Evolutionary conservation across 1,284 basidiomycete genomes (phyloP).

Genomic region (Trametes polyzona): DNA sequence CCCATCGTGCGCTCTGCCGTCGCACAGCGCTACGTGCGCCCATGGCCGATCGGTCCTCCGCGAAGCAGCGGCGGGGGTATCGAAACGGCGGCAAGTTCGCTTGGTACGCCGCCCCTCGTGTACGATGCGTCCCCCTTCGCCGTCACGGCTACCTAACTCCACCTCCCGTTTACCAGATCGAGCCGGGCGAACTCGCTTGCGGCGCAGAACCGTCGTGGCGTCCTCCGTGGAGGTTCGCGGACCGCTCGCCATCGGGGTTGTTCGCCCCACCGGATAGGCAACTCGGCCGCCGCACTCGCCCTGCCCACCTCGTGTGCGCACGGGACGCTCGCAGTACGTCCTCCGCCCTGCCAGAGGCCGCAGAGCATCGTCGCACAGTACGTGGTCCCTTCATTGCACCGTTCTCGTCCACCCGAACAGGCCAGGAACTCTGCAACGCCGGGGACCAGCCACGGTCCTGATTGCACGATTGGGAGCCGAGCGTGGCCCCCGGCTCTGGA

Average conservation of each 20-base stretch:
- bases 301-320: not conserved
- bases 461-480: constrained; percentile 14
- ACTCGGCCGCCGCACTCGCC: not conserved
- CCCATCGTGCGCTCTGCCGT: constrained; percentile 4
- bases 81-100: constrained; percentile 9
- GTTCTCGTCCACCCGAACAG: constrained; percentile 2
- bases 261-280: not conserved
- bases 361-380: constrained; percentile 12
- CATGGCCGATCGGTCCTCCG: constrained; percentile 12
- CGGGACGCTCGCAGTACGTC: constrained; percentile 1
- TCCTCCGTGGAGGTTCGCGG: constrained; percentile 10
- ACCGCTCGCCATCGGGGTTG: constrained; percentile 8
- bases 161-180: constrained; percentile 6
- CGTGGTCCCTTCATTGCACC: constrained; percentile 6
- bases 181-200: not conserved
- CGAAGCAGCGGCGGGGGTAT: constrained; percentile 6
- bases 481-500: not conserved
- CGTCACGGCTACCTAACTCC: constrained; percentile 15
- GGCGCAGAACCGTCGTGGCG: constrained; percentile 15
- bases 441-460: constrained; percentile 4
- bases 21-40: constrained; percentile 1
- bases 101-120: constrained; percentile 11
- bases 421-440: constrained; percentile 6
- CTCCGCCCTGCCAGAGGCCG: not conserved
- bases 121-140: constrained; percentile 4